A percentile compares a stretch with the other conserved stretches of the same genome.
Evolutionary conservation across 2,329 filamentous ascomycete genomes (phyloP).

Genomic region (Fusarium austroafricanum): DNA sequence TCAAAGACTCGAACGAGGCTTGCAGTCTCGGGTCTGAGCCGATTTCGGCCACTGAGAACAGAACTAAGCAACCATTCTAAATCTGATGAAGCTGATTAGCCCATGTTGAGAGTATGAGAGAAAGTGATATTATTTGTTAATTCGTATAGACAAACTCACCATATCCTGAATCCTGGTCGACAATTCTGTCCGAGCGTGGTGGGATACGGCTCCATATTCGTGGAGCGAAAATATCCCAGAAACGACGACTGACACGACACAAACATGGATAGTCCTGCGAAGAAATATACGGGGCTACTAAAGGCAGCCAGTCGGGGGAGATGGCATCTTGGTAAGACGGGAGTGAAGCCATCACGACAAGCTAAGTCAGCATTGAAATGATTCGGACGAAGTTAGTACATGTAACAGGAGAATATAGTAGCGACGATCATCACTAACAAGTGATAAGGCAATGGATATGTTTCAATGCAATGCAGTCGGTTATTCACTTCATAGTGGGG

Average conservation of each 20-base stretch:
- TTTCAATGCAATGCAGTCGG: too few species aligned
- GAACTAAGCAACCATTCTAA: conserved; percentile 62
- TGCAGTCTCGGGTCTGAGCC: conserved; percentile 54
- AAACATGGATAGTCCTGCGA: conserved; percentile 57
- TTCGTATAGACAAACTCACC: conserved; percentile 51
- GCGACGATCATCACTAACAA: too few species aligned
- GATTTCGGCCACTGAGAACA: conserved; percentile 54
- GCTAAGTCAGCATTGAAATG: not conserved
- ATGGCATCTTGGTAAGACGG: conserved; percentile 66
- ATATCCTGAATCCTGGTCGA: conserved; percentile 58
- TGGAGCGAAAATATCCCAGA: conserved; percentile 62
- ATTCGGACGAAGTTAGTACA: not conserved
- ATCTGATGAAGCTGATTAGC: conserved; percentile 52
- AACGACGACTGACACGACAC: conserved; percentile 61
- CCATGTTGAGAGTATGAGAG: not conserved
- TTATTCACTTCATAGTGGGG: conserved; percentile 5
- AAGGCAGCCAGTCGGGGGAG: conserved; percentile 60
- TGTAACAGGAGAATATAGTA: too few species aligned
- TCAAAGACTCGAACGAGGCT: conserved; percentile 61
- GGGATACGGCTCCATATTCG: conserved; percentile 65
- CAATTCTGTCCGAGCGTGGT: conserved; percentile 52
- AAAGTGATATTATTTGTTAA: not conserved
- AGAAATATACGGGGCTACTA: conserved; percentile 60
- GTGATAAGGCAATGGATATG: too few species aligned
- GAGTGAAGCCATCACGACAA: conserved; percentile 49